Evolutionary conservation across 768 basidiomycete genomes (phyloP), one percentile per base, ranked within the genome.

Genomic region (Cystobasidium tubakii): DNA sequence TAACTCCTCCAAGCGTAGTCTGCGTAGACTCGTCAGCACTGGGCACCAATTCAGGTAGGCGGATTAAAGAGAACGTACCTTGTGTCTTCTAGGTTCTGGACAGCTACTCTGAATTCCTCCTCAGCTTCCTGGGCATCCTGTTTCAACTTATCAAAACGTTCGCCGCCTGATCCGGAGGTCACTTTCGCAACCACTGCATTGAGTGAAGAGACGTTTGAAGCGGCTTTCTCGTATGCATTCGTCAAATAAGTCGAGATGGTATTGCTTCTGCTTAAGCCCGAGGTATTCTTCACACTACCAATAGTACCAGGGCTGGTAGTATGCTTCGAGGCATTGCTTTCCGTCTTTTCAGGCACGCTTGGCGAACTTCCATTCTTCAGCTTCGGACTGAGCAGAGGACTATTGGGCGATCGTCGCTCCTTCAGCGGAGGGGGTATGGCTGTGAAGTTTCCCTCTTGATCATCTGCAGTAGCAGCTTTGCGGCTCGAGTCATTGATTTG

Each of bases 141-240:
- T 19, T 57, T 25, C 25, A 66, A 46, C 57, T 74, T 75, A 1
- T 73, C 73, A 19, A 72, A 42, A 4, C 46, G 23, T 54, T 60
- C 62, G 36, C 13, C 12, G 12, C 54, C 54, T 7, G 34, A 21
- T 10, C 60, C 55, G 12, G 29, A 12, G 17, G 70, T 44, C 9
- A n/a, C 23, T 39, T 62, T 36, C 13, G 31, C 54, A 13, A 42
- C n/a, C 7, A 17, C 25, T 7, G 55, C 42, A 53, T 70, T 55
- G 9, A 53, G 31, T 1, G 66, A 67, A 4, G 29, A 31, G 42
- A 72, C 70, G 36, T 57, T 55, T 15, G 39, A 23, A 12, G 74
- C 53, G 10, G 74, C 73, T 6, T 62, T 74, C 39, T 75, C 66
- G 73, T 75, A 72, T 27, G 74, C 62, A 13, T 36, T 50, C 3